Conservation (phyloP, 768 basidiomycete species). For the Tylopilus intermedius region DNA sequence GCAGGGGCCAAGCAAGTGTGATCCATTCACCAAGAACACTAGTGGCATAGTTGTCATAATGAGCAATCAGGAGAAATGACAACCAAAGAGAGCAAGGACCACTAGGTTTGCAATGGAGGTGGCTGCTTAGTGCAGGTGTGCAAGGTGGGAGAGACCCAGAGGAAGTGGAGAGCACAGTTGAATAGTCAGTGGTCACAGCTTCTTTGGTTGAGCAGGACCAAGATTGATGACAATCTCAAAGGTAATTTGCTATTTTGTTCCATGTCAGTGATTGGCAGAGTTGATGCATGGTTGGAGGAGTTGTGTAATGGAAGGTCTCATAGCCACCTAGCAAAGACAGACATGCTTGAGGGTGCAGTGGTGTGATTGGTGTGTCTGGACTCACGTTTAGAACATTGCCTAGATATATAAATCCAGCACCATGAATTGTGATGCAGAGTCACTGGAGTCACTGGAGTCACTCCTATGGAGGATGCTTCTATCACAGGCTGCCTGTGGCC, state of each 20-base stretch:
- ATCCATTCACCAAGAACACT: conserved; percentile 52
- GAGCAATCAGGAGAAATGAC: conserved; percentile 36
- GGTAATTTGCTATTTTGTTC: conserved; percentile 17
- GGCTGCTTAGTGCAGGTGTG: conserved; percentile 27
- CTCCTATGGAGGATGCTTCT: too few relatives aligned
- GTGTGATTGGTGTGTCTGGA: too few relatives aligned
- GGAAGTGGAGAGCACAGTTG: conserved; percentile 16
- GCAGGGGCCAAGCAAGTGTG: conserved; percentile 63
- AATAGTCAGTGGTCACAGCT: conserved; percentile 23
- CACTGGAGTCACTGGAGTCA: too few relatives aligned
- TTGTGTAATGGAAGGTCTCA: too few relatives aligned
- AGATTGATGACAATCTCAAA: conserved; percentile 19
- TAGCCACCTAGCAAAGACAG: too few relatives aligned
- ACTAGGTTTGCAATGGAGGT: conserved; percentile 35
- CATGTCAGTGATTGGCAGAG: conserved; percentile 37
- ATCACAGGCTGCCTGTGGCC: too few relatives aligned
- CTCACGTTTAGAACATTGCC: too few relatives aligned
- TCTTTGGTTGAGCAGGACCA: conserved; percentile 20
- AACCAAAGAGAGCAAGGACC: conserved; percentile 51
- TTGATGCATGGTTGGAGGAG: too few relatives aligned
- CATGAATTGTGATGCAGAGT: too few relatives aligned
- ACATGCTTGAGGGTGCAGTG: too few relatives aligned
- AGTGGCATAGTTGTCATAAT: conserved; percentile 43
- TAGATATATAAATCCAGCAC: too few relatives aligned
- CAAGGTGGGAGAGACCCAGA: conserved; percentile 71